Conservation (phyloP, 2,329 filamentous ascomycete species). For the Stachybotrys elegans region DNA sequence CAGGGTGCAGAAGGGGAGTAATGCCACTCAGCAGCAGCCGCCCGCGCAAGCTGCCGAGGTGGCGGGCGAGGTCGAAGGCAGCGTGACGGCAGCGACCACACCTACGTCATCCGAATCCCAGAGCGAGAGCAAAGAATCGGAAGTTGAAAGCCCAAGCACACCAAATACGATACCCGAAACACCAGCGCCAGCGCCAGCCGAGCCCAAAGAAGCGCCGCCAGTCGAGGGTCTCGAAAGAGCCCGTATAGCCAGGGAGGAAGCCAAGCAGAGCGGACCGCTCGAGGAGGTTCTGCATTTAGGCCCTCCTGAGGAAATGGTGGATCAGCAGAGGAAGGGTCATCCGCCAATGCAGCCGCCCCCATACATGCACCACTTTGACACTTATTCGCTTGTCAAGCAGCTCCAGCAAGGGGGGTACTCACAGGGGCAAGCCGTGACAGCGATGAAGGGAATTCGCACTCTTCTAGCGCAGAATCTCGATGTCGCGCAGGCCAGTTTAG, state of each 20-base stretch:
- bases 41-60: slow-evolving; percentile 16
- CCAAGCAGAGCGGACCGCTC: slow-evolving; percentile 41
- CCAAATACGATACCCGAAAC: background rate
- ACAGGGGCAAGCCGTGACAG: slow-evolving; percentile 67
- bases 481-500: slow-evolving; percentile 71
- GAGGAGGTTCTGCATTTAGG: slow-evolving; percentile 46
- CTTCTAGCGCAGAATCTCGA: slow-evolving; percentile 76
- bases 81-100: background rate
- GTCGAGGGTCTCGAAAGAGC: slow-evolving; percentile 8
- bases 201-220: background rate
- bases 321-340: slow-evolving; percentile 38
- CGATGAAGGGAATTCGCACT: slow-evolving; percentile 87
- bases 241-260: slow-evolving; percentile 26
- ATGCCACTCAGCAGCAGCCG: slow-evolving; percentile 11
- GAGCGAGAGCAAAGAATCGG: background rate
- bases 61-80: slow-evolving; percentile 6
- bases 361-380: slow-evolving; percentile 96
- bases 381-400: slow-evolving; percentile 79
- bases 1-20: slow-evolving; percentile 17
- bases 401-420: slow-evolving; percentile 71
- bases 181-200: background rate
- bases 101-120: background rate
- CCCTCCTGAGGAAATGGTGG: slow-evolving; percentile 31
- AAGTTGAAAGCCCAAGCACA: background rate
- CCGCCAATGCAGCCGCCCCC: slow-evolving; percentile 69